A percentile compares a stretch with the other conserved stretches of the same genome.
phyloP scores from a whole-genome alignment of 2,329 filamentous ascomycete genomes.

The Fusarium sp. region DNA sequence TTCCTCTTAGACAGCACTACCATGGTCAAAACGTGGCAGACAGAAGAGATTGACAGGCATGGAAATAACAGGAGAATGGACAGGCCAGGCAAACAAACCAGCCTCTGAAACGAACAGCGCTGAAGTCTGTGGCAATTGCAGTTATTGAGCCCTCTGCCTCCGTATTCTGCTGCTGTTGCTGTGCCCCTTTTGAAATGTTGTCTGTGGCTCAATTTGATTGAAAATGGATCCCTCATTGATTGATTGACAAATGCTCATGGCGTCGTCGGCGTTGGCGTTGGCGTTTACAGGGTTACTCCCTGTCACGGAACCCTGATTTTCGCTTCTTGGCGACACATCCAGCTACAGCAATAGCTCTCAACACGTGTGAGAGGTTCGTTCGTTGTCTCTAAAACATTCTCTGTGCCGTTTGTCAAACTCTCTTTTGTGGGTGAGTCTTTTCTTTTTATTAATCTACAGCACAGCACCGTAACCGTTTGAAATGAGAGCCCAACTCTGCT shows the following conservation, averaged over 20 bases:
- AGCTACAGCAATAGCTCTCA: neutral
- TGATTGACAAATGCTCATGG: slow-evolving; percentile 10
- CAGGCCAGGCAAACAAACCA: neutral
- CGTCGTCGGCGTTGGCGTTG: neutral
- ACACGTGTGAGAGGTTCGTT: slow-evolving; percentile 14
- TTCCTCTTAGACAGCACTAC: neutral
- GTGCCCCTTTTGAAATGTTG: slow-evolving; percentile 7
- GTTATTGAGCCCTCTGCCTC: neutral
- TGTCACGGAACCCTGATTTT: slow-evolving; percentile 20
- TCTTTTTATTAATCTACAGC: neutral
- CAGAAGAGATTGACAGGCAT: neutral
- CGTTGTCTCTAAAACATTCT: neutral
- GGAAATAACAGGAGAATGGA: neutral
- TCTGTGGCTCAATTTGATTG: slow-evolving; percentile 14
- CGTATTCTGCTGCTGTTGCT: neutral
- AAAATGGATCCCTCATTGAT: slow-evolving; percentile 6
- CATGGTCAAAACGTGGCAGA: neutral
- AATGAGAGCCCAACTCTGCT: neutral
- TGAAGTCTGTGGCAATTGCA: neutral
- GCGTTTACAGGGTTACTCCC: slow-evolving; percentile 9
- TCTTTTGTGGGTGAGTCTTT: neutral
- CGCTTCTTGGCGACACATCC: slow-evolving; percentile 4
- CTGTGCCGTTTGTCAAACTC: neutral
- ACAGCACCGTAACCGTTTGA: neutral
- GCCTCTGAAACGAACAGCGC: neutral